Percentiles rank a stretch among this genome's conserved stretches.
These are phyloP conservation scores for Filosporella fistucella DNA, from an alignment of 495 filamentous ascomycete species.

Conservation along the genomic window DNA sequence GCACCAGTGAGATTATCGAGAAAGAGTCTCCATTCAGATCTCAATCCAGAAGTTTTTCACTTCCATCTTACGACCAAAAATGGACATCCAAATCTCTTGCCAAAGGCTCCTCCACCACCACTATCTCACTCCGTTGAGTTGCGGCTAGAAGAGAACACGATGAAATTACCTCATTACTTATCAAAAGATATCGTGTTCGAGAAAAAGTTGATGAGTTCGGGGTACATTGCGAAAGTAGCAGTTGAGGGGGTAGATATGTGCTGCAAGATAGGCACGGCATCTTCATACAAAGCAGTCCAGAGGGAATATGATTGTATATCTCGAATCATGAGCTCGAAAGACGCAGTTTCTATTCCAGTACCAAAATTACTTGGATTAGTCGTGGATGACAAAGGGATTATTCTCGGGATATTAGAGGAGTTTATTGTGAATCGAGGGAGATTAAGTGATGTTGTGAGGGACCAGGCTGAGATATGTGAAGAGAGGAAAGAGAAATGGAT, in stretches of 20 bases:
- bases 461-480: conserved; percentile 2
- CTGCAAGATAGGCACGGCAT: conserved; percentile 3
- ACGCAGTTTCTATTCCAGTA: background rate
- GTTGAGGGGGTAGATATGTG: conserved; percentile 11
- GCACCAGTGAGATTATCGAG: no score
- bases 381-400: no score
- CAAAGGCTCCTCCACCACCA: conserved; percentile 1
- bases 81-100: conserved; percentile 12
- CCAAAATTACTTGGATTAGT: background rate
- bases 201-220: conserved; percentile 2
- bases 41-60: conserved; percentile 17
- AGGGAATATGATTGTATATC: background rate
- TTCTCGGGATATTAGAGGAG: conserved; percentile 15
- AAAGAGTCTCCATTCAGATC: conserved; percentile 4
- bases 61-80: conserved; percentile 16
- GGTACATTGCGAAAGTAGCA: conserved; percentile 9
- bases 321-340: background rate
- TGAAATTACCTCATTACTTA: conserved; percentile 18
- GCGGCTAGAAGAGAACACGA: conserved; percentile 9
- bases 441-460: conserved; percentile 6
- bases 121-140: conserved; percentile 2
- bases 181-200: conserved; percentile 16
- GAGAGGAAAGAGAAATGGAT: conserved; percentile 23
- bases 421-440: conserved; percentile 5
- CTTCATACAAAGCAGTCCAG: background rate